Conservation (phyloP, 192 early-diverging fungal species). For the Phlyctochytrium arcticum region DNA sequence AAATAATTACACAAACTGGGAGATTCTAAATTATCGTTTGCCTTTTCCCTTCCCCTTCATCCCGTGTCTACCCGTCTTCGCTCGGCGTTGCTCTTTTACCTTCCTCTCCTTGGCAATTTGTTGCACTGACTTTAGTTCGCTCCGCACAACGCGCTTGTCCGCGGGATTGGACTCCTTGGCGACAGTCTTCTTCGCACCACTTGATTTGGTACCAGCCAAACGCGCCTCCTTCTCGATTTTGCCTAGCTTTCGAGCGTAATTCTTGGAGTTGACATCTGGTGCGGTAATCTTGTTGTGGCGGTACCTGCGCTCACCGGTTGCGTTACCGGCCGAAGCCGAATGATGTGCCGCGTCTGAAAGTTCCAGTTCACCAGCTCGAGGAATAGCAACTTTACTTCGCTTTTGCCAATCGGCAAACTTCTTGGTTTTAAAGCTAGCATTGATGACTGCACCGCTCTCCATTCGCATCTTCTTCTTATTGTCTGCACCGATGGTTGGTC, state of each 20-base stretch:
- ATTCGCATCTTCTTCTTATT: constrained; percentile 94
- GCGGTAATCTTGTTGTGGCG: constrained; percentile 72
- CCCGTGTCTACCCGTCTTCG: constrained; percentile 66
- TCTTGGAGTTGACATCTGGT: constrained; percentile 56
- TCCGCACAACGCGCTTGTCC: too few species aligned
- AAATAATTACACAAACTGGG: background rate
- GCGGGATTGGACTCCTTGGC: constrained; percentile 25
- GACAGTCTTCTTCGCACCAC: constrained; percentile 17
- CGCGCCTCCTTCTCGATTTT: constrained; percentile 54
- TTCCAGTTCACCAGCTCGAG: constrained; percentile 85
- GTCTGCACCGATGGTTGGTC: constrained; percentile 80
- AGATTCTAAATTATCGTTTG: background rate
- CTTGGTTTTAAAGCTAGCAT: constrained; percentile 82
- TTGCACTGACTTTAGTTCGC: constrained; percentile 74
- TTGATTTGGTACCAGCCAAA: constrained; percentile 11
- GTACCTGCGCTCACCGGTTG: constrained; percentile 47
- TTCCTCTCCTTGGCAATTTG: constrained; percentile 77
- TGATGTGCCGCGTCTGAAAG: constrained; percentile 48
- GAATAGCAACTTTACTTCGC: constrained; percentile 74
- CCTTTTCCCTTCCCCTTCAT: background rate
- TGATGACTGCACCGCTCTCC: constrained; percentile 85
- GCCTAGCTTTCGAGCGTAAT: constrained; percentile 42
- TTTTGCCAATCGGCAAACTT: constrained; percentile 91
- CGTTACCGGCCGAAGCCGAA: constrained; percentile 11
- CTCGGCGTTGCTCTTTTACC: constrained; percentile 67